Percentiles rank a stretch among this genome's conserved stretches.
Evolutionary conservation across 768 basidiomycete genomes (phyloP).

Genomic region (Lactarius psammicola): DNA sequence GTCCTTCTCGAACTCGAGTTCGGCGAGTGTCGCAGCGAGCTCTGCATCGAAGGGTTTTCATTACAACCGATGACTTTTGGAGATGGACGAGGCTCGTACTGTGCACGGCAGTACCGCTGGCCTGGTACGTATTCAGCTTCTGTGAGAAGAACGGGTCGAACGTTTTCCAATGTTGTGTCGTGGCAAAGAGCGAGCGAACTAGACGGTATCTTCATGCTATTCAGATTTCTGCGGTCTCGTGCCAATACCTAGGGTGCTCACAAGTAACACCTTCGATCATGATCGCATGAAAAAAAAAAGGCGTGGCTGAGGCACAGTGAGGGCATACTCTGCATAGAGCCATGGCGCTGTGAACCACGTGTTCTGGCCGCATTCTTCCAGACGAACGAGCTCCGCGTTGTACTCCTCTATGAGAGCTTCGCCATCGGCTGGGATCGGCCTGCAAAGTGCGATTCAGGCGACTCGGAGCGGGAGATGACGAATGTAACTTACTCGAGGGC

Average conservation of each 20-base stretch:
- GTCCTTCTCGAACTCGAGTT: conserved; percentile 53
- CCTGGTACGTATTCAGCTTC: conserved; percentile 79
- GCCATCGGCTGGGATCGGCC: conserved; percentile 72
- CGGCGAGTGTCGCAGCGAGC: conserved; percentile 69
- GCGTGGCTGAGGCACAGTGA: conserved; percentile 14
- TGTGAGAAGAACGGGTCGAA: conserved; percentile 83
- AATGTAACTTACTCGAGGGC: conserved; percentile 53
- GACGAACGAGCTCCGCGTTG: conserved; percentile 64
- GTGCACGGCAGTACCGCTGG: conserved; percentile 72
- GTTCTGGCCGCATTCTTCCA: conserved; percentile 48
- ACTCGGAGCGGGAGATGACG: background rate
- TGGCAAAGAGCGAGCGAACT: conserved; percentile 67
- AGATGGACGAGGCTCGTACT: conserved; percentile 47
- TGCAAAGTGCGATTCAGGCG: conserved; percentile 34
- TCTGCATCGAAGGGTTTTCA: conserved; percentile 42
- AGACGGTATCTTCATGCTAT: conserved; percentile 69
- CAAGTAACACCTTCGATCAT: conserved; percentile 65
- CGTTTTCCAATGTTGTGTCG: conserved; percentile 64
- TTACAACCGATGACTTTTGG: background rate
- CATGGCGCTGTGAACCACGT: conserved; percentile 94
- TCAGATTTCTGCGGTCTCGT: background rate
- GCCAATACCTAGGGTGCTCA: conserved; percentile 31
- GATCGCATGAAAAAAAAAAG: background rate
- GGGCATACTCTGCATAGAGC: conserved; percentile 89
- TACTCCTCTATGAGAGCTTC: conserved; percentile 69